Base-by-base conservation (phyloP, 2,329 filamentous ascomycete genomes). In the Neoarthrinium moseri region DNA sequence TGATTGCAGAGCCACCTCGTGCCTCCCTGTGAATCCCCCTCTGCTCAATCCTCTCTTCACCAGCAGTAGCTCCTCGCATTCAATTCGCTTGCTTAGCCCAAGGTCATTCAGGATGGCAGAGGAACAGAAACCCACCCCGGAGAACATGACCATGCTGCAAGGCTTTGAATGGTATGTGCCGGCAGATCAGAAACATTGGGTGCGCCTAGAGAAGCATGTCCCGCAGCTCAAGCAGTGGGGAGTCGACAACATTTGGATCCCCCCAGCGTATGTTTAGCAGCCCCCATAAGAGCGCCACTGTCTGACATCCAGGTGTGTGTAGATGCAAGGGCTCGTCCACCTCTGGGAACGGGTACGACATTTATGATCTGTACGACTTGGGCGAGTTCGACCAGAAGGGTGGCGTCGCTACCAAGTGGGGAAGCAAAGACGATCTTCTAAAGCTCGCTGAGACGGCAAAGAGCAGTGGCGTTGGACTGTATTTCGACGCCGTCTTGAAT, bases 361-460 rank as follows among this genome's bases (percentile, higher is more conserved):
- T 82, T 50, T 89, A 87, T 57, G 86, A 89, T 58, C 64, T 89
- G 12, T 87, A 83, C 55, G 83, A 87, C 50, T 64, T 86, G 3
- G 86, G 86, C 24, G 86, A 89, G 58, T 89, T 89, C 54, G 78
- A 87, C 33, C 84, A 88, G 57, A 89, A 89, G 59, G 83, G 81
- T 15, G 61, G 70, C 0, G 66, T 66, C 5, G 67, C 69, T 3
- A 89, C 85, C 1, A 89, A 88, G 71, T 90, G 84, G 84, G 86
- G 86, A 2, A 68, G 71, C 2, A 81, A 80, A 56, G 73, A 78
- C 35, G 83, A 88, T 45, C 66, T 89, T 13, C 52, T 77, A 3
- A 67, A 71, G 15, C 61, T 89, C 38, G 65, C 70, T 3, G 62
- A 70, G 17, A 63, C 67, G 11, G 82, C 83, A 0, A 69, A 75